Evolutionary conservation across 106 monocot species (phyloP).

Genomic region (Acanthochlamys bracteata): DNA sequence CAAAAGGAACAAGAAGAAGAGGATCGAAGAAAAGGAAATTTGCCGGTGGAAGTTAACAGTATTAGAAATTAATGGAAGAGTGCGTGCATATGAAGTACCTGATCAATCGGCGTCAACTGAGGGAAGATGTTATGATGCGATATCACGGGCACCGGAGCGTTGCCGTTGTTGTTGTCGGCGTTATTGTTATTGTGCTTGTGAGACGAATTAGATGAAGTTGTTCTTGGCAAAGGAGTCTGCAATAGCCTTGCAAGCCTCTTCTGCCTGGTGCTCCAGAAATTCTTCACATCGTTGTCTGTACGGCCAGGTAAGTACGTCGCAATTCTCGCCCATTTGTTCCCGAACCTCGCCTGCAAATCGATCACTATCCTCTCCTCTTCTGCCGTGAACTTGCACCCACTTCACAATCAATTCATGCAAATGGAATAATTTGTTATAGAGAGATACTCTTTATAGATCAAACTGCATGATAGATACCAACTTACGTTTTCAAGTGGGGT

Average conservation of each 20-base stretch:
- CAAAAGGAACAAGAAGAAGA: too few species aligned
- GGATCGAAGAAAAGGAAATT: too few species aligned
- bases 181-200: constrained; percentile 13
- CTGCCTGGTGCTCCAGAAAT: constrained; percentile 63
- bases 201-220: neutral
- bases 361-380: neutral
- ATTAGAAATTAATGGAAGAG: too few species aligned
- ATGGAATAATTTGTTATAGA: too few species aligned
- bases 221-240: constrained; percentile 10
- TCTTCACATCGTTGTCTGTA: constrained; percentile 48
- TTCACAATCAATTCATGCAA: neutral
- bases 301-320: constrained; percentile 25
- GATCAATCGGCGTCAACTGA: too few species aligned
- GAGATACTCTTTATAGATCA: too few species aligned
- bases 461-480: neutral
- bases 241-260: constrained; percentile 66
- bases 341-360: neutral
- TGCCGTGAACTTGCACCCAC: neutral
- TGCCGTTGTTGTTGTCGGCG: neutral
- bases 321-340: neutral
- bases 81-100: too few species aligned
- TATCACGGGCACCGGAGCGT: neutral
- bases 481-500: constrained; percentile 70
- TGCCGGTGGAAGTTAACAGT: too few species aligned
- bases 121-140: too few species aligned